Conservation (phyloP, 176 grass and related monocot species). For the Poa pratensis region DNA sequence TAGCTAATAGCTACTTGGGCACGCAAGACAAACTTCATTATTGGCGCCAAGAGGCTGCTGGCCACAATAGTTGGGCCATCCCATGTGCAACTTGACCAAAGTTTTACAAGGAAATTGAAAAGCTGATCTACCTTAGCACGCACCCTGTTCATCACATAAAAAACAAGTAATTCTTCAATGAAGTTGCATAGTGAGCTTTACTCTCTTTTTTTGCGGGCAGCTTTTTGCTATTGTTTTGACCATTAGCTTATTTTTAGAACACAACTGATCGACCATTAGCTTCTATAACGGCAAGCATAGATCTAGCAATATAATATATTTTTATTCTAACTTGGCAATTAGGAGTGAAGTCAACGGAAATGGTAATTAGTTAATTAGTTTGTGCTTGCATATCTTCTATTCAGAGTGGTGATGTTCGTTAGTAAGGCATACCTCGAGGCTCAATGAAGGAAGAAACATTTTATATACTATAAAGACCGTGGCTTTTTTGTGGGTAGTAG, state of each 20-base stretch:
- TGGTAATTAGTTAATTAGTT: background rate
- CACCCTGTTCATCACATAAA: slow-evolving; percentile 20
- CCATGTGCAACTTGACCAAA: slow-evolving; percentile 49
- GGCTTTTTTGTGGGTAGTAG: too few species aligned
- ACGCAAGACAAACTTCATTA: slow-evolving; percentile 49
- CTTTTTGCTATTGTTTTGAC: background rate
- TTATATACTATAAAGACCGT: too few species aligned
- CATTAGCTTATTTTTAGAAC: background rate
- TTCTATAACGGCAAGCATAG: background rate
- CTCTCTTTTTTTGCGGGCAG: background rate
- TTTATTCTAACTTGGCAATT: background rate
- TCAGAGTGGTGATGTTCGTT: background rate
- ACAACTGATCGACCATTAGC: background rate
- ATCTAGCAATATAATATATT: background rate
- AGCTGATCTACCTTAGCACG: background rate
- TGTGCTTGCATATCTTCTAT: background rate
- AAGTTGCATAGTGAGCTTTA: background rate
- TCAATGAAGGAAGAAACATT: background rate
- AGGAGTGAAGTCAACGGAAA: background rate
- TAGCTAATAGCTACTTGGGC: slow-evolving; percentile 36
- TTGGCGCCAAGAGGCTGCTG: slow-evolving; percentile 33
- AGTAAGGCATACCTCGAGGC: background rate
- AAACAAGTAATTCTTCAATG: slow-evolving; percentile 21
- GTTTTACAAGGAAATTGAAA: slow-evolving; percentile 15
- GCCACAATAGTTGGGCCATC: slow-evolving; percentile 35